phyloP scores from a whole-genome alignment of 176 grass and related monocot species.

The Aegilops longissima region DNA sequence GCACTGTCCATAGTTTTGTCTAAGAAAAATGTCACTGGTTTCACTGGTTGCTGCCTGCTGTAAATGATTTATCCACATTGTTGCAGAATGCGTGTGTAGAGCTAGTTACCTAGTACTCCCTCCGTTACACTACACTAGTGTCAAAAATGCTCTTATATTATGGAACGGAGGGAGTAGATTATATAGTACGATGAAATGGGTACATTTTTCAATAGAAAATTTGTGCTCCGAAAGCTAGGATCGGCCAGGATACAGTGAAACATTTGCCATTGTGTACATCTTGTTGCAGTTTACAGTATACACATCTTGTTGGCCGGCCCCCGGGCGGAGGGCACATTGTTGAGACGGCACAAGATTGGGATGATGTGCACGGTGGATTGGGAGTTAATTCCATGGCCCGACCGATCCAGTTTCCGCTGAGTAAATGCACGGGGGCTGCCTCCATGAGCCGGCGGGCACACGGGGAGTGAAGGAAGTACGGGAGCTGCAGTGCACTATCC shows the following conservation, averaged over 20 bases:
- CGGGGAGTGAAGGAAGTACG: constrained; percentile 28
- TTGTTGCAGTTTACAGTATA: neutral
- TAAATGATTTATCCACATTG: neutral
- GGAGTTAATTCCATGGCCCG: neutral
- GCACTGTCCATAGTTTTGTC: constrained; percentile 5
- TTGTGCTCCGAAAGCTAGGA: neutral
- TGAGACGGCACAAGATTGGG: constrained; percentile 21
- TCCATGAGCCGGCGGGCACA: constrained; percentile 38
- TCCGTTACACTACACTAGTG: no score
- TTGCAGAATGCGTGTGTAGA: neutral
- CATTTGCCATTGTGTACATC: neutral
- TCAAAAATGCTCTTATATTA: no score
- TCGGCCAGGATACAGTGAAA: neutral
- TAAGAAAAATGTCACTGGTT: neutral
- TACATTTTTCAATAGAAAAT: no score
- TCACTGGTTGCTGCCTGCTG: neutral
- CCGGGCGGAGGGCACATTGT: neutral
- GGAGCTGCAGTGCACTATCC: neutral
- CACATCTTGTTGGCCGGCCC: neutral
- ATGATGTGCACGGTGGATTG: neutral
- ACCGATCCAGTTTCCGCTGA: neutral
- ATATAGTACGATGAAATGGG: neutral
- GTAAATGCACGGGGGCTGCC: constrained; percentile 30
- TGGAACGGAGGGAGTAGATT: no score
- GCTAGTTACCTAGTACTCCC: neutral